Evolutionary conservation across 306 rosid genomes (phyloP), one percentile per base, ranked within the genome.

Genomic region (Glycine tomentella): DNA sequence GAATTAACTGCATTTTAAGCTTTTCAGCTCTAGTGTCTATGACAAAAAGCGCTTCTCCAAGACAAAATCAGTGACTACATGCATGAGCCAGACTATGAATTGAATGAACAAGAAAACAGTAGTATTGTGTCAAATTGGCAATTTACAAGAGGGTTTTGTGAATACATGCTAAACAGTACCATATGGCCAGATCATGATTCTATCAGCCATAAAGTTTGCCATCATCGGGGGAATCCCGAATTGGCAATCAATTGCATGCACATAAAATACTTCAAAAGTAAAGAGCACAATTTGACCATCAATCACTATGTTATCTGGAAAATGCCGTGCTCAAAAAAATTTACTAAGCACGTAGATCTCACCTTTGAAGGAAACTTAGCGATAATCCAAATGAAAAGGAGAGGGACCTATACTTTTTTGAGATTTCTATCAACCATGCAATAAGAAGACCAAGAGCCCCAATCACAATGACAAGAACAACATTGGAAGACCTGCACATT

Each of bases 381-480:
- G 84, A 72, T 61, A 74, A 16, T 56, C 80, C 80, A 65, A 78
- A 55, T 34, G 90, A 66, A 64, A 86, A 86, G 40, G 89, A 87
- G 75, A 69, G 57, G 20, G 90, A 74, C 77, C 90, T 78, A 74
- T 69, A 81, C 14, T 81, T 84, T 56, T 83, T 66, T 48, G 90
- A 84, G 53, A 87, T 67, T 84, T 87, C 90, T 74, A 84, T 70
- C 84, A 87, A 87, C 90, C 90, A 87, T 64, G 80, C 90, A 63
- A 87, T 56, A 25, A 87, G 84, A 81, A 87, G 90, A 46, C 90
- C 90, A 81, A 78, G 13, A 74, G 59, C 78, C 11, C 90, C 90
- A 57, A 87, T 81, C 75, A 81, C 69, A 66, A 81, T 81, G 62
- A 81, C 84, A 15, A 74, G 80, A 31, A 74, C 34, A 66, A 81